Percentiles rank a stretch among this genome's conserved stretches.
phyloP scores from a whole-genome alignment of 1,284 basidiomycete genomes.

The Tetrapyrgos nigripes region DNA sequence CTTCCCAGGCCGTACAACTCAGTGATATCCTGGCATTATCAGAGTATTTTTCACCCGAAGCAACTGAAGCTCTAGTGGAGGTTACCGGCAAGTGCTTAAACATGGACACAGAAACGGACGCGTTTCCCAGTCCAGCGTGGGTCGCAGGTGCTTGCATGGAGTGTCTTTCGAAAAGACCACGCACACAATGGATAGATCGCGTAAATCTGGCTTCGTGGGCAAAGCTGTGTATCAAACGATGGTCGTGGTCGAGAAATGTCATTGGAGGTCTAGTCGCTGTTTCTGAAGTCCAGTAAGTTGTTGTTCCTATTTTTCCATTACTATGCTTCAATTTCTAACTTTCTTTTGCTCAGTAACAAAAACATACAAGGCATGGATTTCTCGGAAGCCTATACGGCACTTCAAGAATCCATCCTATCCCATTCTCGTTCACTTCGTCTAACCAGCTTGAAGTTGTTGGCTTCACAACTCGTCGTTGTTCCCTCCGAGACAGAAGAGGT shows the following conservation, averaged over 20 bases:
- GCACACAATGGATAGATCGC: constrained; percentile 47
- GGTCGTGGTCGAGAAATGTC: constrained; percentile 65
- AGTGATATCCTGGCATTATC: constrained; percentile 59
- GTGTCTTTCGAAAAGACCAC: constrained; percentile 46
- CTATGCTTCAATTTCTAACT: not conserved
- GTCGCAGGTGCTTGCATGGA: constrained; percentile 58
- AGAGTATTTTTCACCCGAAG: constrained; percentile 48
- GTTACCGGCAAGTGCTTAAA: constrained; percentile 47
- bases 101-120: not conserved
- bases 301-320: not conserved
- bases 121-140: constrained; percentile 43
- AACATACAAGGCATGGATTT: constrained; percentile 37
- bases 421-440: constrained; percentile 65
- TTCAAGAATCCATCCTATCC: constrained; percentile 58
- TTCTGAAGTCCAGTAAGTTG: constrained; percentile 52
- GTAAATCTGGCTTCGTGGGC: constrained; percentile 57
- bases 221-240: constrained; percentile 50
- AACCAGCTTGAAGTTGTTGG: constrained; percentile 60
- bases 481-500: constrained; percentile 58
- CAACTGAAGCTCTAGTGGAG: constrained; percentile 52
- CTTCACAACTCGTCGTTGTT: constrained; percentile 48
- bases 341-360: constrained; percentile 9
- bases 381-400: constrained; percentile 50
- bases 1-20: constrained; percentile 49
- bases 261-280: constrained; percentile 60